phyloP scores from a whole-genome alignment of 2,329 filamentous ascomycete genomes.

The Trichocomaceae sp. region DNA sequence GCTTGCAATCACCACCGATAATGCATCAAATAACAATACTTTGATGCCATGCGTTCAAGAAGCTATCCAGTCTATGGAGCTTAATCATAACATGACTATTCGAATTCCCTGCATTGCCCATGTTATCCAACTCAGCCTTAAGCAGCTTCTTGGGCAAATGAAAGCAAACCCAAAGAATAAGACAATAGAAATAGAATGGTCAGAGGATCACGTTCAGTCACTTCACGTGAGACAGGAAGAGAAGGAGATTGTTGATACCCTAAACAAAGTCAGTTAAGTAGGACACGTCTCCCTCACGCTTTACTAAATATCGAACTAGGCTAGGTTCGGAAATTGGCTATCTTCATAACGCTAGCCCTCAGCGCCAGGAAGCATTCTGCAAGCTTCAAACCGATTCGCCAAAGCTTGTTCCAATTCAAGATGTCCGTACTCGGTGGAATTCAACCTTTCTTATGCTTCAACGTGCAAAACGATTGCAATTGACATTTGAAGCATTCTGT shows the following conservation, averaged over 20 bases:
- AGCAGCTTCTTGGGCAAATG: constrained; percentile 14
- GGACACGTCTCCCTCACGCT: too few relatives aligned
- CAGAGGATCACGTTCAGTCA: too few relatives aligned
- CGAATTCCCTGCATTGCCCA: constrained; percentile 11
- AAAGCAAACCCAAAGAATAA: constrained; percentile 10
- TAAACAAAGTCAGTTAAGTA: too few relatives aligned
- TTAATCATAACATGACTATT: neutral
- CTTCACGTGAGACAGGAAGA: too few relatives aligned
- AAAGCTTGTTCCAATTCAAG: constrained; percentile 15
- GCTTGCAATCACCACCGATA: neutral
- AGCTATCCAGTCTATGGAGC: neutral
- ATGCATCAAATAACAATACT: neutral
- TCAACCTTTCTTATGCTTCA: constrained; percentile 17
- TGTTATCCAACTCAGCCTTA: constrained; percentile 15
- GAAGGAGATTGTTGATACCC: too few relatives aligned
- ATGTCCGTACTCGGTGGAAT: constrained; percentile 16
- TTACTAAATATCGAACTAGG: too few relatives aligned
- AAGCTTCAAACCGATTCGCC: constrained; percentile 11
- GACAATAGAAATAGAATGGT: too few relatives aligned
- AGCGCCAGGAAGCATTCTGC: constrained; percentile 14
- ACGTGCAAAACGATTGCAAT: constrained; percentile 12
- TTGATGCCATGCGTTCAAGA: neutral
- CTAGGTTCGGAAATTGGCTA: constrained; percentile 5
- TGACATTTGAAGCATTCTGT: neutral
- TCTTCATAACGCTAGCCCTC: constrained; percentile 15